Base-by-base conservation (phyloP, 768 basidiomycete species). In the Tubosaeta sp. region DNA sequence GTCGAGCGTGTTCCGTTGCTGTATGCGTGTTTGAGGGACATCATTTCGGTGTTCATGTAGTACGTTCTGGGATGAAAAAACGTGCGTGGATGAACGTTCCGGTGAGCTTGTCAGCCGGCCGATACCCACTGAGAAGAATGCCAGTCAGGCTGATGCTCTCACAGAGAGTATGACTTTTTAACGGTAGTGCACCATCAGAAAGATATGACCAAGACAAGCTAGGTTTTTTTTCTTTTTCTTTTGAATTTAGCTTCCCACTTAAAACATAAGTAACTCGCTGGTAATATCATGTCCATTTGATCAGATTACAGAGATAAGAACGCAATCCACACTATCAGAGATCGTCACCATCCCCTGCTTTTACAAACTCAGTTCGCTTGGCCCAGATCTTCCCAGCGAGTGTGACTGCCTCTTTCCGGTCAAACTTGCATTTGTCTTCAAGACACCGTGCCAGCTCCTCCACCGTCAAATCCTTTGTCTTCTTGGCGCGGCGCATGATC, bases 371-470 rank as follows among this genome's bases (percentile, higher is more conserved):
- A 19, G 45, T 24, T 6, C 35, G 58, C 19, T 36, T 47, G 3
- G 45, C 55, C 62, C 49, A 65, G 27, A 64, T 63, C 24, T 42
- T 47, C 7, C 38, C 25, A 12, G 61, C 64, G 45, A 64, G 24
- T 3, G n/a, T 6, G 12, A 44, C 29, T 16, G 64, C 64, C 4
- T 58, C 64, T 31, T 24, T 36, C 5, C 19, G 46, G 8, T 35
- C 2, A 34, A 64, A 53, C 0, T 31, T 46, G 36, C 64, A 66
- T 27, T 21, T 52, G 3, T 47, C 43, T 30, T 58, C 48, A 19
- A 64, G 56, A 34, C 51, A 39, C 21, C 48, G 48, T 18, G 36
- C 49, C 48, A 64, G 30, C 29, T 60, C 60, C n/a, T 51, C 46
- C 16, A 47, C 31, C 22, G 47, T 61, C 50, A 64, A 29, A 1